Base-by-base conservation (phyloP, 2,329 filamentous ascomycete species). In the Hypoxylon sp. region DNA sequence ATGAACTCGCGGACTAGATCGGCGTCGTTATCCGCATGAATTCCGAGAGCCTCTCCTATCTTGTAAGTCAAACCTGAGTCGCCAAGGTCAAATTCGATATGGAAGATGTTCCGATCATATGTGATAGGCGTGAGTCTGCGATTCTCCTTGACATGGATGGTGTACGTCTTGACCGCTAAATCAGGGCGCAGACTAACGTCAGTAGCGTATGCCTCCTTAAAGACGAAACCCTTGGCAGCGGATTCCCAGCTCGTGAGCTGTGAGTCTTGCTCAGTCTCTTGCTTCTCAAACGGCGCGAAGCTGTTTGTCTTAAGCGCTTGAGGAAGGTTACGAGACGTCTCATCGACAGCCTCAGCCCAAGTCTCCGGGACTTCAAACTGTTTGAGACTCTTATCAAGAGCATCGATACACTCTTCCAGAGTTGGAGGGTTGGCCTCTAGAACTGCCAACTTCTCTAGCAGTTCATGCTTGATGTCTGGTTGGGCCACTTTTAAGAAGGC, bases 81-180 rank as follows among this genome's bases (percentile, higher is more conserved):
- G 67, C 95, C 95, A 24, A 99, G 89, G 78, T 98, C 96, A 76
- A 99, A 99, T 82, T 99, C 96, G 70, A 99, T 98, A 84, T 99
- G 96, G 91, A 99, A 99, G 81, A 99, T 98, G 86, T 99, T 98
- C 75, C 96, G 93, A 81, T 98, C 94, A 79, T 99, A 99, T 32
- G 90, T 92, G 24, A 82, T 76, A 2, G 96, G 96, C 0, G 96
- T 99, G 61, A 99, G 88, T 71, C 96, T 90, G 69, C 96, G 93
- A 83, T 97, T 98, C 85, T 98, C 96, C 85, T 97, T 93, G 80
- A 99, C 94, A 60, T 90, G 91, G 59, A 98, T 92, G 46, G 93
- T 93, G 75, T 88, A 91, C 1, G 95, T 98, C 87, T 95, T 94
- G 77, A 93, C 89, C 8, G 91, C 83, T 60, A 97, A 85, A 76